These are phyloP conservation scores for Penicillium griseofulvum DNA, from an alignment of 2,329 filamentous ascomycete species.

Conservation along the genomic window DNA sequence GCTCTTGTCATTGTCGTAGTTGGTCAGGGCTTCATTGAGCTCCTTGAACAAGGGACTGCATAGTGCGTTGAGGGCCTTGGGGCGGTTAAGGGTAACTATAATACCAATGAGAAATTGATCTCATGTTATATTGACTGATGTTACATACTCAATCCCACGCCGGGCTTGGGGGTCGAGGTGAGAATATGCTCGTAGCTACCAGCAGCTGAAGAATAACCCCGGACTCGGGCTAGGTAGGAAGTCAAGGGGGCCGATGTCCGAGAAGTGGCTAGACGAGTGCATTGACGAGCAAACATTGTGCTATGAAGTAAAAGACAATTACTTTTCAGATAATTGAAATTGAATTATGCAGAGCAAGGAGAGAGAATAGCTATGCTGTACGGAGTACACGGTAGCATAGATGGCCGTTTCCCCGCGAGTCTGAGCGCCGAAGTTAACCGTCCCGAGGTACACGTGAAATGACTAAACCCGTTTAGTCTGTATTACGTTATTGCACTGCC, in stretches of 20 bases:
- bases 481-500: not conserved
- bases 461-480: not conserved
- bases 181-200: conserved; percentile 75
- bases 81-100: conserved; percentile 85
- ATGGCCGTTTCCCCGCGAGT: conserved; percentile 20
- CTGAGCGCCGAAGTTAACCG: conserved; percentile 29
- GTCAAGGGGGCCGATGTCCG: conserved; percentile 45
- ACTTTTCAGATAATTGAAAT: not conserved
- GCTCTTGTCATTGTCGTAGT: conserved; percentile 66
- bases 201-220: conserved; percentile 44
- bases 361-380: not conserved
- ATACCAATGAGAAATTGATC: not conserved
- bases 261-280: conserved; percentile 60
- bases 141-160: conserved; percentile 77
- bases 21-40: conserved; percentile 73
- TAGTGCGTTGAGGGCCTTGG: conserved; percentile 92
- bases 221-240: conserved; percentile 35
- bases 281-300: conserved; percentile 47
- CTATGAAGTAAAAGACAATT: not conserved
- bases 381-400: conserved; percentile 3
- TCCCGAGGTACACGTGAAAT: conserved; percentile 14
- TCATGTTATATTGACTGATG: not conserved
- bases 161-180: conserved; percentile 78
- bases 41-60: conserved; percentile 87
- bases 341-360: not conserved